Conservation (phyloP, 148 eudicot species). For the Diospyros kaki region DNA sequence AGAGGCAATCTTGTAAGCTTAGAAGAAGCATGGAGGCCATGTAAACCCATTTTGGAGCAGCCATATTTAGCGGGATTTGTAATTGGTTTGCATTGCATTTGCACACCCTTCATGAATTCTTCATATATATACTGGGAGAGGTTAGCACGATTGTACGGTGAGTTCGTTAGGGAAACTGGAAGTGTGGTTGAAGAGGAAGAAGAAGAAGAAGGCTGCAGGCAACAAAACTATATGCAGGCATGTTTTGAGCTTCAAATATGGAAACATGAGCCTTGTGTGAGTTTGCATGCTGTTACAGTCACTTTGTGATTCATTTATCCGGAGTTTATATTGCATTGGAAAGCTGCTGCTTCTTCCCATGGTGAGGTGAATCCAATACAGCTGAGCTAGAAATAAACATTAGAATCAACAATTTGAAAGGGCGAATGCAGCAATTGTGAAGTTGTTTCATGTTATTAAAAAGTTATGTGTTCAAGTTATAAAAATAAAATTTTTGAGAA, state of each 20-base stretch:
- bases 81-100: too few species aligned
- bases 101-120: not conserved
- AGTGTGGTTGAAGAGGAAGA: not conserved
- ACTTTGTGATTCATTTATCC: not conserved
- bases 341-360: too few species aligned
- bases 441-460: too few species aligned
- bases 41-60: conserved; percentile 11
- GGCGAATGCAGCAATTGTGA: too few species aligned
- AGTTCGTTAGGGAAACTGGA: conserved; percentile 1
- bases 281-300: conserved; percentile 1
- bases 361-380: too few species aligned
- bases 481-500: too few species aligned
- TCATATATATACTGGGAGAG: not conserved
- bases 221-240: not conserved
- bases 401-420: too few species aligned
- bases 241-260: not conserved
- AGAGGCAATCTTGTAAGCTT: conserved; percentile 11
- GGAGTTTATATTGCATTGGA: too few species aligned
- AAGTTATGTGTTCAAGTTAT: too few species aligned
- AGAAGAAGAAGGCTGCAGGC: not conserved
- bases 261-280: conserved; percentile 6
- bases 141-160: not conserved
- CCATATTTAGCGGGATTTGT: conserved; percentile 11
- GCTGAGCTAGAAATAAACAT: not conserved
- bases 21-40: conserved; percentile 18